These are phyloP conservation scores for Oryza glumipatula DNA, from an alignment of 176 grass and related monocot genomes.

Conservation along the genomic window DNA sequence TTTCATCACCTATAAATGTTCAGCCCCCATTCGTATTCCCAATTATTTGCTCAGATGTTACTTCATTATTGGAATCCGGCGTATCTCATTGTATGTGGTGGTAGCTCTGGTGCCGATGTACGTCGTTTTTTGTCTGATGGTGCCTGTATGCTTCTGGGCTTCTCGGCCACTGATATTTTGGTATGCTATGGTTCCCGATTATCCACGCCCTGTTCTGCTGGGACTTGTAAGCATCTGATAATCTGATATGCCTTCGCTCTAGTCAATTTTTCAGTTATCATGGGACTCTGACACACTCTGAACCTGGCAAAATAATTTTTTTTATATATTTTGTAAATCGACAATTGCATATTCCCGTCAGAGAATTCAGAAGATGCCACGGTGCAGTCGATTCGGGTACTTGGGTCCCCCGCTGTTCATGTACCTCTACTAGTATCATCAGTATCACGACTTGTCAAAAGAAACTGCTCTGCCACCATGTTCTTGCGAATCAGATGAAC, in stretches of 20 bases:
- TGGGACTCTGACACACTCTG: background rate
- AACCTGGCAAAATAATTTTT: background rate
- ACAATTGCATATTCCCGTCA: background rate
- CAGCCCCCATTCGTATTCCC: background rate
- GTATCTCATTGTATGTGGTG: background rate
- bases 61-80: background rate
- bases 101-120: background rate
- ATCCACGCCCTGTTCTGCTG: background rate
- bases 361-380: background rate
- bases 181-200: background rate
- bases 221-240: background rate
- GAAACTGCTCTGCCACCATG: background rate
- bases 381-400: background rate
- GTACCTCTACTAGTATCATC: background rate
- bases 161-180: background rate
- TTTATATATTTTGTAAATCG: background rate
- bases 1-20: background rate
- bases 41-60: constrained; percentile 4
- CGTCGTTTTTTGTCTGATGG: background rate
- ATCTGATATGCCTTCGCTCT: background rate
- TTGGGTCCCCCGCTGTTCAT: background rate
- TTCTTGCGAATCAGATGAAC: background rate
- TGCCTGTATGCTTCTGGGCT: background rate
- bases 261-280: background rate
- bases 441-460: background rate